Evolutionary conservation across 2,329 filamentous ascomycete genomes (phyloP), one percentile per base, ranked within the genome.

Genomic region (Penicillium olsonii): DNA sequence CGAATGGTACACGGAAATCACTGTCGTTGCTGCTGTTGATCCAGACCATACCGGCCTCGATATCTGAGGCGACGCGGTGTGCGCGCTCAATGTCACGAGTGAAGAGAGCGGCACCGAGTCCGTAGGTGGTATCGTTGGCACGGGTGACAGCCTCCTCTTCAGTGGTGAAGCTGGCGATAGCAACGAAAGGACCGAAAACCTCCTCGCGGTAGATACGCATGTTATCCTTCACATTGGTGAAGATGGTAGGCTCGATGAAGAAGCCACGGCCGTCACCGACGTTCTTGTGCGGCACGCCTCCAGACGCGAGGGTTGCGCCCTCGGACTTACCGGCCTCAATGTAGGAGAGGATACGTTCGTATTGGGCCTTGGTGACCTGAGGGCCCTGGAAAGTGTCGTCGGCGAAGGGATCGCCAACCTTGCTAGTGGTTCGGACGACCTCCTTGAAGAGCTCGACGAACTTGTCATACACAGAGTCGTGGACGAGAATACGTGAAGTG

Each of bases 41-140:
- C 74, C 84, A 87, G 3, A 88, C 84, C 79, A 87, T 87, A 24
- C 86, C 86, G 11, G 82, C 79, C 66, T 88, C 84, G 38, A 89
- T 74, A 39, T 76, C 73, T 2, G 75, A 70, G 2, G 77, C 73
- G 2, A 83, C 68, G 1, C 79, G 75, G 62, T 82, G 79, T 3
- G 83, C 85, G 56, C 79, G 80, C 60, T 81, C 80, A 59, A 88
- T 81, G 63, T 88, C 80, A 57, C 81, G 74, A 0, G 67, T 69
- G 59, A 69, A 69, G 24, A 69, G 29, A n/a, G 67, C 67, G 12
- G 67, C 67, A 8, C 67, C 67, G 7, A 69, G 59, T 27, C 67
- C 67, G 45, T 68, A 69, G 17, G 65, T 67, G 17, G 65, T 68
- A 82, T 85, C 79, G 60, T 85, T 85, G 15, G 82, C 83, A 22